Base-by-base conservation (phyloP, 2,329 filamentous ascomycete genomes). In the Beauveria australis region DNA sequence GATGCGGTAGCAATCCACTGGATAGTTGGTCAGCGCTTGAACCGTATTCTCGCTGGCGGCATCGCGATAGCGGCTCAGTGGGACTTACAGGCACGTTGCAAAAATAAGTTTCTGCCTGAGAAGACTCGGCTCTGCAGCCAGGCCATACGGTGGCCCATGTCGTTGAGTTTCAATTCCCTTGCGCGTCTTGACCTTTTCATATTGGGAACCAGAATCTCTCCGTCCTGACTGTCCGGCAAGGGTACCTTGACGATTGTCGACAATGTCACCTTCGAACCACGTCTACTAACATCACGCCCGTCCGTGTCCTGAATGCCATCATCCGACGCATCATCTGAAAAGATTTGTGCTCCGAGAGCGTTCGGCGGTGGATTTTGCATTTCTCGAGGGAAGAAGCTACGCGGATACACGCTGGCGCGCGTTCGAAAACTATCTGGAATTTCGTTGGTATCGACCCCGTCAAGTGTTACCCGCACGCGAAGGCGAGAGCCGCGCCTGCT, bases 51-150 rank as follows among this genome's bases (percentile, higher is more conserved):
- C 37, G 48, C 49, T 24, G 5, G 18, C 18, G 24, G 28, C 10
- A 12, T 14, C 8, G 40, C 4, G 47, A 41, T 6, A 9, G 12
- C 8, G n/a, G 24, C 33, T 24, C 28, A 26, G 53, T 28, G 6
- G 30, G 52, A 89, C 92, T 86, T 79, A 96, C 92, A 78, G 67
- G 92, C 92, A 79, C 91, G 87, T 74, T 97, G 93, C 68, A 97
- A 78, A 73, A 97, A 97, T 53, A 96, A 80, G 46, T 88, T 91
- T 67, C 91, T 83, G 14, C 89, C 89, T 1, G 92, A 88, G 77
- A 97, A 97, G 12, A 93, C 90, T 69, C 93, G 83, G 72, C 92
- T 94, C 76, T 97, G 93, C 59, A 92, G 87, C 93, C 94, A 99
- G 53, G 91, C 92, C 89, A 99, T 95, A 52, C 93, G 86, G 73